phyloP scores from a whole-genome alignment of 2,329 filamentous ascomycete species.

The Xylariaceae sp. region DNA sequence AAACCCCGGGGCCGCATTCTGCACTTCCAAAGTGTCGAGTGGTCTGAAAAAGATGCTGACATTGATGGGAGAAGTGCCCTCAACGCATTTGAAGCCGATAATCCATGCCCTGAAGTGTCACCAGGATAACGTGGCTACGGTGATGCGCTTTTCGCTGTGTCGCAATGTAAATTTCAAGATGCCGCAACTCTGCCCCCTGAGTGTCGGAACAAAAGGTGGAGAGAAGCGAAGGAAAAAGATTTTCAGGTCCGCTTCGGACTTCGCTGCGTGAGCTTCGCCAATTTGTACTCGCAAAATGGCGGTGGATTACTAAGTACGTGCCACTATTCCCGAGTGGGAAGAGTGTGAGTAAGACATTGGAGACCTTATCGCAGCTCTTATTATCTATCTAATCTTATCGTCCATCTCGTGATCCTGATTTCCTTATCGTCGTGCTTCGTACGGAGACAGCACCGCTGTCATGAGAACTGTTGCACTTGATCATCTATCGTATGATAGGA shows the following conservation, averaged over 20 bases:
- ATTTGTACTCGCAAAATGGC: too few species aligned
- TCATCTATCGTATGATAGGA: too few species aligned
- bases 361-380: too few species aligned
- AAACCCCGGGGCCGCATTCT: neutral
- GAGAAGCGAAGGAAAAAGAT: neutral
- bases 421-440: too few species aligned
- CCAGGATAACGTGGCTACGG: neutral
- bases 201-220: neutral
- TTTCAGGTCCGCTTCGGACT: neutral
- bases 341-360: too few species aligned
- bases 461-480: too few species aligned
- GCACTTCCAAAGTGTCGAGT: neutral
- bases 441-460: too few species aligned
- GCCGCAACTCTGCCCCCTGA: neutral
- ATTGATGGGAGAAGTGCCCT: neutral
- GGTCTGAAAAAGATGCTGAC: neutral
- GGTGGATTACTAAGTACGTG: too few species aligned
- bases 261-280: too few species aligned
- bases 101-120: neutral
- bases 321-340: too few species aligned
- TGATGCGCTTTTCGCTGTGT: neutral
- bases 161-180: neutral
- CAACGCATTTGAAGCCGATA: neutral
- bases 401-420: too few species aligned
- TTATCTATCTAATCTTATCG: too few species aligned